Base-by-base conservation (phyloP, 345 rosid species). In the Anacardium occidentale region DNA sequence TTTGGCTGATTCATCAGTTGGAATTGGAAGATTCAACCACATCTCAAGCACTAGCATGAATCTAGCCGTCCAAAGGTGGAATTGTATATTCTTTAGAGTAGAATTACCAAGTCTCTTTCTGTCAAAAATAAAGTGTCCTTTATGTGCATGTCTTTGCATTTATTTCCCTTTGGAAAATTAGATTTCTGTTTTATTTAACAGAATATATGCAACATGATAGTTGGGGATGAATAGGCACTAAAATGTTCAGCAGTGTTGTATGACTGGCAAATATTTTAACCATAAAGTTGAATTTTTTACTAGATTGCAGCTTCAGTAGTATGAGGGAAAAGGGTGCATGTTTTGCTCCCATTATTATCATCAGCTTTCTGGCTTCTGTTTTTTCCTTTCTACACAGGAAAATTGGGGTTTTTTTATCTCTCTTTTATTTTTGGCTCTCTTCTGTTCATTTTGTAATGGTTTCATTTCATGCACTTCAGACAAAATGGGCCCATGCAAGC, bases 11-110 rank as follows among this genome's bases (percentile, higher is more conserved):
- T 74, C 85, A 59, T 75, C 81, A 50, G 81, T 54, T 77, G 86
- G 78, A 68, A 74, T 83, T 56, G 81, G 89, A 79, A 87, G 88
- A 83, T 62, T 82, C 65, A 89, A 80, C 77, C 76, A 24, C 55
- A 72, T 81, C 42, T 77, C 88, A 29, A 29, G 32, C 75, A 70
- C 87, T 7, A 82, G 81, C 69, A 78, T 88, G 66, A 85, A 75
- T 87, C 65, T 80, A 70, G 67, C 81, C n/a, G 69, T 73, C 72
- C 93, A 85, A 77, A 90, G 95, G 98, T 92, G 83, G 59, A 54
- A 37, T 70, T 71, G 51, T 44, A 1, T 25, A 48, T 66, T 53
- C 34, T 8, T 48, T 62, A 5, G 32, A 14, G 44, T 65, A 72
- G 66, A 34, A 69, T 51, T 67, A 29, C 12, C 25, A 63, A 29